These are phyloP conservation scores for Pleodorina starrii DNA, from an alignment of 139 green algal genomes.

Conservation along the genomic window DNA sequence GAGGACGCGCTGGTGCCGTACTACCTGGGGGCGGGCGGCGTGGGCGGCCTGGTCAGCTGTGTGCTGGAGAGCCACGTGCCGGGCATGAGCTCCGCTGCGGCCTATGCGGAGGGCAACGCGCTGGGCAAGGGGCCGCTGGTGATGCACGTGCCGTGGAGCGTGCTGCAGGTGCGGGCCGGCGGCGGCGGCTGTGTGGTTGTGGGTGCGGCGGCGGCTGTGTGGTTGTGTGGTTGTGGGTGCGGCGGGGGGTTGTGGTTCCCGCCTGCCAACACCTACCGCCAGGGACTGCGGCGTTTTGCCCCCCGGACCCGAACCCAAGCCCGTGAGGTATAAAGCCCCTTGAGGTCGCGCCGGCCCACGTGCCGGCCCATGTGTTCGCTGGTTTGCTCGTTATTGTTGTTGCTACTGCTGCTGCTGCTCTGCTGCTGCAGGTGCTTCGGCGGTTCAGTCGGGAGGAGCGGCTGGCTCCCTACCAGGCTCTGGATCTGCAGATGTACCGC, in stretches of 20 bases:
- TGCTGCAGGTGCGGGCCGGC: constrained; percentile 27
- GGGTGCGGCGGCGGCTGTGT: too few species aligned
- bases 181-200: too few species aligned
- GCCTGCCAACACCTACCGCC: too few species aligned
- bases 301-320: too few species aligned
- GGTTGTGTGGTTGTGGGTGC: too few species aligned
- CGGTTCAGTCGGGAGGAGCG: constrained; percentile 51
- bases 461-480: constrained; percentile 58
- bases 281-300: too few species aligned
- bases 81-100: constrained; percentile 47
- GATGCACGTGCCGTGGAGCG: constrained; percentile 67
- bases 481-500: constrained; percentile 81
- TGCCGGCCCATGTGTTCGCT: too few species aligned
- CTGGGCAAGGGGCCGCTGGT: constrained; percentile 85
- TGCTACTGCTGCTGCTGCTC: too few species aligned
- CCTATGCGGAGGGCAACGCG: constrained; percentile 79
- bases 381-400: too few species aligned
- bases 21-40: constrained; percentile 60
- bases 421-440: constrained; percentile 45
- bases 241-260: too few species aligned
- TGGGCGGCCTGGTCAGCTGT: constrained; percentile 53
- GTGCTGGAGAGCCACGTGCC: constrained; percentile 46
- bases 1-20: constrained; percentile 40
- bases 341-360: too few species aligned
- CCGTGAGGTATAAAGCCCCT: too few species aligned